phyloP scores from a whole-genome alignment of 202 grass and related monocot species.

The Elaeis oleifera region DNA sequence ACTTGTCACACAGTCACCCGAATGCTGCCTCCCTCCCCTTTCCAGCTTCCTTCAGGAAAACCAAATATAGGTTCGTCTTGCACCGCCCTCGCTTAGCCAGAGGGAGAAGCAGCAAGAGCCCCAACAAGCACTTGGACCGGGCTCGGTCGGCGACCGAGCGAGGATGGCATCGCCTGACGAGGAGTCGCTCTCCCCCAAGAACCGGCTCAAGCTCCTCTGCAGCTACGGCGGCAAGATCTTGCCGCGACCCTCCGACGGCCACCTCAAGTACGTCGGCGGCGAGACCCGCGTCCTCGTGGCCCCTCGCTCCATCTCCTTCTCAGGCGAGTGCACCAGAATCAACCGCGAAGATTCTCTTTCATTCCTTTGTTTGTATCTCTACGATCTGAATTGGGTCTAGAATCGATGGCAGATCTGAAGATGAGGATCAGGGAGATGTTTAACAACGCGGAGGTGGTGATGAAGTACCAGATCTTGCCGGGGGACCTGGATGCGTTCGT shows the following conservation, averaged over 20 bases:
- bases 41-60: no score
- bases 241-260: constrained; percentile 55
- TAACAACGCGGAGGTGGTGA: constrained; percentile 41
- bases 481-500: constrained; percentile 72
- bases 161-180: constrained; percentile 31
- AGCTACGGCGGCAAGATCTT: constrained; percentile 85
- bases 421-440: constrained; percentile 71
- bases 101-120: no score
- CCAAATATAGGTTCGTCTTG: no score
- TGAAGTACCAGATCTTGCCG: constrained; percentile 64
- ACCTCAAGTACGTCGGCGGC: constrained; percentile 71
- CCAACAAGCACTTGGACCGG: constrained; percentile 4
- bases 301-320: constrained; percentile 55
- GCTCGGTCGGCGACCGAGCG: not conserved
- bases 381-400: no score
- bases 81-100: no score
- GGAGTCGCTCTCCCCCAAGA: constrained; percentile 16
- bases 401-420: constrained; percentile 53
- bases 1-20: no score
- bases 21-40: no score
- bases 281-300: constrained; percentile 72
- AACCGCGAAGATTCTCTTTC: no score
- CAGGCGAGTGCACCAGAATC: constrained; percentile 19
- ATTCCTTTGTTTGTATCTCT: no score
- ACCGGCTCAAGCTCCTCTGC: constrained; percentile 79